These are phyloP conservation scores for Alternaria metachromatica DNA, from an alignment of 2,329 filamentous ascomycete genomes.

Conservation along the genomic window DNA sequence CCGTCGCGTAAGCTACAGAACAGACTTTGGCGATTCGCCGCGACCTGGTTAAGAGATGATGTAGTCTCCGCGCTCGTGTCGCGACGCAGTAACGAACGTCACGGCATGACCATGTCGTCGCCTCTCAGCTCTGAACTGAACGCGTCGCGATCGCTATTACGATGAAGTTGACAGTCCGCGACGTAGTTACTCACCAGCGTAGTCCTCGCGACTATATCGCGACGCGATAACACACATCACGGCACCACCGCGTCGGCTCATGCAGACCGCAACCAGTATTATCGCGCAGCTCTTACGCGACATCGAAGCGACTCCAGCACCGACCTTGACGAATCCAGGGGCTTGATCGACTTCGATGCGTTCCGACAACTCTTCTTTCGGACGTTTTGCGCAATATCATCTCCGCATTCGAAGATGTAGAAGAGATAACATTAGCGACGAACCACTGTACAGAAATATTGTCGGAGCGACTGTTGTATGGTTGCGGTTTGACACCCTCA, in stretches of 20 bases:
- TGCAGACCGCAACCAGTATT: accelerated
- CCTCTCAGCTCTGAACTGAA: not conserved
- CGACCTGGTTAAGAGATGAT: not conserved
- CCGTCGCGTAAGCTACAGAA: not conserved
- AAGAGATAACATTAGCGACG: not conserved
- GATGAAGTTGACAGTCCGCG: not conserved
- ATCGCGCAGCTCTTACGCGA: not conserved
- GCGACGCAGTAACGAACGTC: not conserved
- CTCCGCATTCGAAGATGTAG: too few species aligned
- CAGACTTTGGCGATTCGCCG: not conserved
- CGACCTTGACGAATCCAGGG: accelerated
- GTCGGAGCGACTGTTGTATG: not conserved
- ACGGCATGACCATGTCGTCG: not conserved
- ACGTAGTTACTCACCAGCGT: not conserved
- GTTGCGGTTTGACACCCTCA: too few species aligned
- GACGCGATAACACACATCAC: not conserved
- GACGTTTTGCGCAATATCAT: not conserved
- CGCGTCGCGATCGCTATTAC: accelerated
- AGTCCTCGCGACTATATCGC: not conserved
- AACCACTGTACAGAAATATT: accelerated
- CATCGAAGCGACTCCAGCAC: not conserved
- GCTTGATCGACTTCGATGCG: not conserved
- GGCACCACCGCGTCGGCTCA: not conserved
- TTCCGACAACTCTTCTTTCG: not conserved
- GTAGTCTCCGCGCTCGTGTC: not conserved